These are phyloP conservation scores for Pseudopithomyces chartarum DNA, from an alignment of 2,329 filamentous ascomycete genomes.

Conservation along the genomic window DNA sequence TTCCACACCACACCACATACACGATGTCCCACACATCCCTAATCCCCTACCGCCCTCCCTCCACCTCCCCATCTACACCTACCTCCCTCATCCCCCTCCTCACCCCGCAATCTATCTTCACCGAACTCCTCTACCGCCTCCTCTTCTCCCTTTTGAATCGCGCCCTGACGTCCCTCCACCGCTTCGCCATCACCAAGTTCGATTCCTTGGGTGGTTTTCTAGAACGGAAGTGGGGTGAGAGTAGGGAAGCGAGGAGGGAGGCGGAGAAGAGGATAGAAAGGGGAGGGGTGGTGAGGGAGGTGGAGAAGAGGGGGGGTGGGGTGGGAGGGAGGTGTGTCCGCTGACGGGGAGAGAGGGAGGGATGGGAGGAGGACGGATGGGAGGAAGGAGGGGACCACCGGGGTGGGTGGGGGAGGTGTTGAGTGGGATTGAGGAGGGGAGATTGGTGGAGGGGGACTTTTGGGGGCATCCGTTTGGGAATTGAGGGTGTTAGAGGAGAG, in stretches of 20 bases:
- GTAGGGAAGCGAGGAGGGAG: constrained; percentile 9
- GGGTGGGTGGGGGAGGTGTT: constrained; percentile 32
- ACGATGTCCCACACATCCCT: not conserved
- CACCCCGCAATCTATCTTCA: constrained; percentile 26
- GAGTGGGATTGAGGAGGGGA: constrained; percentile 32
- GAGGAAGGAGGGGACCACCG: constrained; percentile 19
- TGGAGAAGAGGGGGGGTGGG: constrained; percentile 10
- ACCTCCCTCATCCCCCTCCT: constrained; percentile 10
- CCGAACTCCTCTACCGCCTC: constrained; percentile 37
- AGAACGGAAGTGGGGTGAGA: constrained; percentile 27
- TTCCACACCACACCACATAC: not conserved
- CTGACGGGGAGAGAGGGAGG: constrained; percentile 4
- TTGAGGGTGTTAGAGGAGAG: constrained; percentile 1
- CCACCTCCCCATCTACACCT: not conserved
- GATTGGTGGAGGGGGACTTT: constrained; percentile 32
- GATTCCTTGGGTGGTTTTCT: constrained; percentile 31
- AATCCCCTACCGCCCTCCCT: constrained; percentile 8
- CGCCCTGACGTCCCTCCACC: constrained; percentile 27
- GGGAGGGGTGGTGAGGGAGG: constrained; percentile 28
- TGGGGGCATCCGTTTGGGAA: constrained; percentile 31
- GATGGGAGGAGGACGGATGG: constrained; percentile 3
- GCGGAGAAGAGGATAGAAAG: constrained; percentile 1
- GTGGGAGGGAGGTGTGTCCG: constrained; percentile 4
- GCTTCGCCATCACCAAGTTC: constrained; percentile 26
- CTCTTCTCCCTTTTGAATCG: constrained; percentile 36